A percentile compares a stretch with the other conserved stretches of the same genome.
These are phyloP conservation scores for Gyrodon lividus DNA, from an alignment of 768 basidiomycete genomes.

Conservation along the genomic window DNA sequence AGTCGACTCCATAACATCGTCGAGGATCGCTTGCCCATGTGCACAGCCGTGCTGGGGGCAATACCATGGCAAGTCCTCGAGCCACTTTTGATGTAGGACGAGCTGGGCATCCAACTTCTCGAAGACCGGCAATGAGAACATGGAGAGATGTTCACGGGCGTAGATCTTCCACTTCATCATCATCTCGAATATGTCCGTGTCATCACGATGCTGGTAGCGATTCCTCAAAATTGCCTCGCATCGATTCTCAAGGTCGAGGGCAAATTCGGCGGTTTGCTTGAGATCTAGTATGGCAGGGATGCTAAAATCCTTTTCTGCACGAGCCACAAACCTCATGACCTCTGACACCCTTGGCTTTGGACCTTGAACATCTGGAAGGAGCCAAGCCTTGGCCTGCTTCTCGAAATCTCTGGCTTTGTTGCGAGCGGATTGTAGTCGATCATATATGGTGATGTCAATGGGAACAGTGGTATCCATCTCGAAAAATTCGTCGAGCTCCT, in stretches of 20 bases:
- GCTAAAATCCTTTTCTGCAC: slow-evolving; percentile 75
- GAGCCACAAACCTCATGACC: slow-evolving; percentile 62
- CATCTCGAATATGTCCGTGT: slow-evolving; percentile 66
- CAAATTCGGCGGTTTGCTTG: slow-evolving; percentile 70
- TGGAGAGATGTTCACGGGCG: slow-evolving; percentile 64
- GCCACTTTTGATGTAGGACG: slow-evolving; percentile 64
- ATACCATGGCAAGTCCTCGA: slow-evolving; percentile 77
- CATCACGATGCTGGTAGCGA: slow-evolving; percentile 52
- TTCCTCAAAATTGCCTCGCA: slow-evolving; percentile 74
- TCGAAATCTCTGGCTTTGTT: slow-evolving; percentile 77
- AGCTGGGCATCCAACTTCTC: slow-evolving; percentile 72
- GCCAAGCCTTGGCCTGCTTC: slow-evolving; percentile 72
- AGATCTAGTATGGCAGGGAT: slow-evolving; percentile 66
- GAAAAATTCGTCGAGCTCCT: slow-evolving; percentile 73
- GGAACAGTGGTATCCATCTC: slow-evolving; percentile 65
- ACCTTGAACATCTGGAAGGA: slow-evolving; percentile 54
- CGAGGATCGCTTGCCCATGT: slow-evolving; percentile 63
- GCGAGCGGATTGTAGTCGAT: slow-evolving; percentile 61
- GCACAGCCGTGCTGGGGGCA: slow-evolving; percentile 62
- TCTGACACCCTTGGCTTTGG: slow-evolving; percentile 65
- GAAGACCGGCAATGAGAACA: slow-evolving; percentile 72
- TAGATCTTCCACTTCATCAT: slow-evolving; percentile 75
- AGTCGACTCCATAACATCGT: slow-evolving; percentile 75
- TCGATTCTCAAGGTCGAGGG: slow-evolving; percentile 71
- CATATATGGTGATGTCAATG: slow-evolving; percentile 64